These are phyloP conservation scores for Macrolepiota albuminosa DNA, from an alignment of 768 basidiomycete genomes.

Conservation along the genomic window DNA sequence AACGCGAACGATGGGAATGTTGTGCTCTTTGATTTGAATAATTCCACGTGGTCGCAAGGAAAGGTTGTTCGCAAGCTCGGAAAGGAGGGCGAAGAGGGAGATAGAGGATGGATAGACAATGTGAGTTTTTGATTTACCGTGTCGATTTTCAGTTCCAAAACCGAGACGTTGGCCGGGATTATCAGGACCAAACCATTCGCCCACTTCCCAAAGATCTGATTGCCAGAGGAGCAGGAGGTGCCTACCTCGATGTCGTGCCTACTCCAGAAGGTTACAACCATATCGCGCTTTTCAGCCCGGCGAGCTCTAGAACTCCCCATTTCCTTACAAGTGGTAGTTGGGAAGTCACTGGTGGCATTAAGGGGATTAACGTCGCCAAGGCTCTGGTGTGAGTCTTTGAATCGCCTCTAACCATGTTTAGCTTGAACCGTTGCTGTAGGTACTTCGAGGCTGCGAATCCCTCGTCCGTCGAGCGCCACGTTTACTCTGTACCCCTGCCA, in stretches of 20 bases:
- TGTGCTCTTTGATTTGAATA: slow-evolving; percentile 62
- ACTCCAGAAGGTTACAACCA: slow-evolving; percentile 82
- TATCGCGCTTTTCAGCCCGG: slow-evolving; percentile 86
- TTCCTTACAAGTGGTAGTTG: slow-evolving; percentile 87
- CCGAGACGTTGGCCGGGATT: not conserved
- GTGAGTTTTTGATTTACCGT: slow-evolving; percentile 37
- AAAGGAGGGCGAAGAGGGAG: slow-evolving; percentile 78
- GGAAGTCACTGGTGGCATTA: slow-evolving; percentile 81
- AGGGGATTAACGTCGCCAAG: slow-evolving; percentile 62
- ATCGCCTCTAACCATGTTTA: slow-evolving; percentile 8
- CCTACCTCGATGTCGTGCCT: slow-evolving; percentile 91
- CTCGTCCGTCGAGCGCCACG: slow-evolving; percentile 74
- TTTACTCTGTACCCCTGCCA: slow-evolving; percentile 79
- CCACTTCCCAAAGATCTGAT: slow-evolving; percentile 45
- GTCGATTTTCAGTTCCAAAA: not conserved
- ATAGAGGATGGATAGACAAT: slow-evolving; percentile 92
- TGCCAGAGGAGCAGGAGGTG: slow-evolving; percentile 40
- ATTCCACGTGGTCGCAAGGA: slow-evolving; percentile 31
- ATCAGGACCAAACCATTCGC: slow-evolving; percentile 59
- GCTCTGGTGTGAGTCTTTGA: slow-evolving; percentile 61
- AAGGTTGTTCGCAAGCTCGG: slow-evolving; percentile 74
- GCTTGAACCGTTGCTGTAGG: slow-evolving; percentile 34
- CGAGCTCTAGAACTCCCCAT: slow-evolving; percentile 58
- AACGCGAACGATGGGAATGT: slow-evolving; percentile 79
- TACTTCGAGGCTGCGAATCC: slow-evolving; percentile 89